phyloP scores from a whole-genome alignment of 2,329 filamentous ascomycete species.

The Fusarium succisae region DNA sequence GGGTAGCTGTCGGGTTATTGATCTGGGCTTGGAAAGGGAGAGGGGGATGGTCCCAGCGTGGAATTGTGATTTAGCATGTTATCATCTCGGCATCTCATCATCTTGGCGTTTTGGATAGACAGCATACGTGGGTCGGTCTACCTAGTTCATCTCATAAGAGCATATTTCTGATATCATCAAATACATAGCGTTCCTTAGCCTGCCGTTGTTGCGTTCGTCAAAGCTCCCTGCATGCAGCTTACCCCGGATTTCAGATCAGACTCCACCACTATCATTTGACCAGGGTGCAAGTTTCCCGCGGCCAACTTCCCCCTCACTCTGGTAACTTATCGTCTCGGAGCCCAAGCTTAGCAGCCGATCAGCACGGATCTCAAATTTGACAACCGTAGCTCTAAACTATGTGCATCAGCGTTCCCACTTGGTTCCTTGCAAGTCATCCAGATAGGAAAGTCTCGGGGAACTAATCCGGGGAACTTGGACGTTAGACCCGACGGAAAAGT shows the following conservation, averaged over 20 bases:
- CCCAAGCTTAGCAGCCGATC: slow-evolving; percentile 20
- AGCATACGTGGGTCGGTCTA: slow-evolving; percentile 15
- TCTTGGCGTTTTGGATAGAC: slow-evolving; percentile 28
- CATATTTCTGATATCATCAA: not conserved
- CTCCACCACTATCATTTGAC: not conserved
- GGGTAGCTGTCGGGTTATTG: slow-evolving; percentile 77
- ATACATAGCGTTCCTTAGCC: not conserved
- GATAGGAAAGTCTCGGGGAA: slow-evolving; percentile 30
- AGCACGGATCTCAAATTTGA: slow-evolving; percentile 31
- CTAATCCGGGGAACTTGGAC: slow-evolving; percentile 9
- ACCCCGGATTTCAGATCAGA: slow-evolving; percentile 24
- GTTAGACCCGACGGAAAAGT: not conserved
- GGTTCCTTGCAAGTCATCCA: not conserved
- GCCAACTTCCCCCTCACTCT: slow-evolving; percentile 13
- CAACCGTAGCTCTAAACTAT: slow-evolving; percentile 16
- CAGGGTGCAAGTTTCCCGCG: slow-evolving; percentile 27
- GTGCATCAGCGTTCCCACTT: slow-evolving; percentile 16
- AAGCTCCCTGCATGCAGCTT: slow-evolving; percentile 25
- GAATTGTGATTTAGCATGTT: slow-evolving; percentile 67
- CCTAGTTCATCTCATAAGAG: not conserved
- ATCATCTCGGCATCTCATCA: slow-evolving; percentile 3
- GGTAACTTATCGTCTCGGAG: slow-evolving; percentile 27
- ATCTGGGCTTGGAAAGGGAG: slow-evolving; percentile 83
- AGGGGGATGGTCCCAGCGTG: slow-evolving; percentile 78
- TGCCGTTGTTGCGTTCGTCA: not conserved